Evolutionary conservation across 352 stramenopile species (phyloP), one percentile per base, ranked within the genome.

Genomic region (Blastocystis hominis): DNA sequence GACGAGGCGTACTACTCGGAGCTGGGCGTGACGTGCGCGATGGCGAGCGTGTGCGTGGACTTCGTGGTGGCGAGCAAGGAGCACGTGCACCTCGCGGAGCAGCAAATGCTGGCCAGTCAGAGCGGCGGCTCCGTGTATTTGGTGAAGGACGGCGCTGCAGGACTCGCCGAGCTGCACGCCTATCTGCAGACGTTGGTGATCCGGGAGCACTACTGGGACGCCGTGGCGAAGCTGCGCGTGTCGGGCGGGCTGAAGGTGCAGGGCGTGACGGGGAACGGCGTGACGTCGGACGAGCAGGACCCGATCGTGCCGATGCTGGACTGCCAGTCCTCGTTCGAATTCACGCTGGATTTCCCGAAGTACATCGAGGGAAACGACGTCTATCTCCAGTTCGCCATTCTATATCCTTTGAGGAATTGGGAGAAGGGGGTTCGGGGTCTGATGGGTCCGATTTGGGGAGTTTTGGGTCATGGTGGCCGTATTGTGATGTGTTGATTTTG

Each of bases 31-130:
- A 20, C 30, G 13, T 84, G 72, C 7, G 50, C 24, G 3, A 9
- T 68, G 1, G 50, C 20, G 34, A 30, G 34, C 38, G 20, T 84
- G 7, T 54, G 10, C 46, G 72, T 84, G 4, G 72, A 84, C 44
- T 24, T 84, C 2, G 40, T 68, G 13, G 38, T 84, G 7, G 55
- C 55, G 15, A 54, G 20, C 24, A 2, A n/a, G 7, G 56, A 75
- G 24, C 77, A 87, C 34, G 77, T 87, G 5, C 77, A 87, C 44
- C 77, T 87, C 13, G 77, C 77, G 3, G 77, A 87, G 36, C 62
- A 78, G 36, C 24, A 62, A 34, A 53, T 44, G 2, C 47, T 87
- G 4, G 2, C 54, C 0, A 38, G 77, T 34, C 62, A 64, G 5
- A 86, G 54, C 0, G 76, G 76, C 30, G 40, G 40, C n/a, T 61